Evolutionary conservation across 2,329 filamentous ascomycete genomes (phyloP).

Genomic region (Aciculosporium take): DNA sequence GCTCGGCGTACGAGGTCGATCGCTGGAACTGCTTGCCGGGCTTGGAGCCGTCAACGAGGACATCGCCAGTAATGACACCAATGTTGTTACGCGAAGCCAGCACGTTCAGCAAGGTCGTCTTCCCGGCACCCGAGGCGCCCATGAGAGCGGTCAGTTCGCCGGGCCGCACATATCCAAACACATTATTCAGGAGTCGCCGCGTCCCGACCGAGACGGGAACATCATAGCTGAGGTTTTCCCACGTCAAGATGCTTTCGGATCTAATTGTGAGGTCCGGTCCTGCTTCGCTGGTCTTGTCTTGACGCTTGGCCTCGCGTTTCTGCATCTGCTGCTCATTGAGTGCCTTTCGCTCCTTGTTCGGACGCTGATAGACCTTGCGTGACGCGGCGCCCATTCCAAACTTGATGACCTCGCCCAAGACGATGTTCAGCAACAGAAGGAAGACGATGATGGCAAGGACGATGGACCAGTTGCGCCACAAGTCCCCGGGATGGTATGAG

Average conservation of each 20-base stretch:
- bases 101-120: slow-evolving; percentile 73
- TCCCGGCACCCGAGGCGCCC: slow-evolving; percentile 75
- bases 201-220: slow-evolving; percentile 45
- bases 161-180: slow-evolving; percentile 59
- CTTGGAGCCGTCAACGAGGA: slow-evolving; percentile 41
- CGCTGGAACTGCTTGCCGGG: slow-evolving; percentile 47
- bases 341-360: slow-evolving; percentile 49
- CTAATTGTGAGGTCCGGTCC: slow-evolving; percentile 39
- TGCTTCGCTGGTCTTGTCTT: slow-evolving; percentile 29
- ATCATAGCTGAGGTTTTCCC: slow-evolving; percentile 73
- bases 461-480: slow-evolving; percentile 80
- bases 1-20: slow-evolving; percentile 47
- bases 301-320: slow-evolving; percentile 43
- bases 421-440: slow-evolving; percentile 62
- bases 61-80: slow-evolving; percentile 42
- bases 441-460: slow-evolving; percentile 59
- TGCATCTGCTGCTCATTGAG: slow-evolving; percentile 49
- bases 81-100: slow-evolving; percentile 48
- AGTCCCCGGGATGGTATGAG: slow-evolving; percentile 47
- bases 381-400: slow-evolving; percentile 71
- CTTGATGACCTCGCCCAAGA: slow-evolving; percentile 64
- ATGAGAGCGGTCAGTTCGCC: slow-evolving; percentile 68
- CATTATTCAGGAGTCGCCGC: slow-evolving; percentile 38
- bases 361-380: slow-evolving; percentile 61
- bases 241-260: slow-evolving; percentile 61